These are phyloP conservation scores for Chrysanthemum makinoi DNA, from an alignment of 129 eudicot species.

Conservation along the genomic window DNA sequence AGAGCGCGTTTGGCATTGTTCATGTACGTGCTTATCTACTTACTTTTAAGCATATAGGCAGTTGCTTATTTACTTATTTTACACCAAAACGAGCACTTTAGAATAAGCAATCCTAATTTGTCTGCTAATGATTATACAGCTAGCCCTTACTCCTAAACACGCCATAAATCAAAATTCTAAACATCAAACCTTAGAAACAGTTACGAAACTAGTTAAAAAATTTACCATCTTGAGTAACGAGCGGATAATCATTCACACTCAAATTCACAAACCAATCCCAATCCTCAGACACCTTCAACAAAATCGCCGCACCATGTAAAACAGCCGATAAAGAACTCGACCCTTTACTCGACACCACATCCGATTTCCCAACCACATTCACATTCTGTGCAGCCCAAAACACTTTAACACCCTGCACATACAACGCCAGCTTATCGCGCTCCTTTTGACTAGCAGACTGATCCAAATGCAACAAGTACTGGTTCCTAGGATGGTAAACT, in stretches of 20 bases:
- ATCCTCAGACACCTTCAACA: slow-evolving; percentile 43
- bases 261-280: slow-evolving; percentile 98
- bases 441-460: slow-evolving; percentile 60
- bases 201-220: no score
- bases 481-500: slow-evolving; percentile 78
- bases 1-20: no score
- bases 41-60: no score
- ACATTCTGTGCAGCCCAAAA: slow-evolving; percentile 83
- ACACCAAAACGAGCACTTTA: neutral
- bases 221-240: slow-evolving; percentile 96
- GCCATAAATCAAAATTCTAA: no score
- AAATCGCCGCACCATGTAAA: slow-evolving; percentile 77
- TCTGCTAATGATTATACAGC: no score
- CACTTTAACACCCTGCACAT: slow-evolving; percentile 46
- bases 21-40: no score
- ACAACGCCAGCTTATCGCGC: slow-evolving; percentile 52
- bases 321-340: slow-evolving; percentile 55
- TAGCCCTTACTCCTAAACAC: no score
- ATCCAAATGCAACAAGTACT: slow-evolving; percentile 76
- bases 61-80: no score
- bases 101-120: no score
- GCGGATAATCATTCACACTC: slow-evolving; percentile 82
- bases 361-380: slow-evolving; percentile 68
- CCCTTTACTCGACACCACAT: slow-evolving; percentile 51
- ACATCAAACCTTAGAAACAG: neutral